Evolutionary conservation across 2,329 filamentous ascomycete species (phyloP).

Genomic region (Tolypocladium album): DNA sequence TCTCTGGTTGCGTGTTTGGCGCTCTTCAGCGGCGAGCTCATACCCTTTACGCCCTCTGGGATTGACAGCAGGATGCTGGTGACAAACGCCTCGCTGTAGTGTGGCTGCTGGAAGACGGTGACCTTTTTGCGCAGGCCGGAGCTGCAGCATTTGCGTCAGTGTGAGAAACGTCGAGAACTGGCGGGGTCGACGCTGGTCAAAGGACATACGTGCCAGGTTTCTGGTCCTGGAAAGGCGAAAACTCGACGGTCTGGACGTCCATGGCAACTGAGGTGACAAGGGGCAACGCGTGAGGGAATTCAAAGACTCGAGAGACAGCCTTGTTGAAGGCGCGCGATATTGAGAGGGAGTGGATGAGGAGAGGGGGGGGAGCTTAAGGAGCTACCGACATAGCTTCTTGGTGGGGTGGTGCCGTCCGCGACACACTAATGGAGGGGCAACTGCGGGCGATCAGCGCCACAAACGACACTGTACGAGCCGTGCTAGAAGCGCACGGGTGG

Average conservation of each 20-base stretch:
- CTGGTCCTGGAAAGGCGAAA: constrained; percentile 86
- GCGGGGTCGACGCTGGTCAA: constrained; percentile 15
- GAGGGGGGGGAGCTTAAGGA: neutral
- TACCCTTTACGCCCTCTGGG: constrained; percentile 79
- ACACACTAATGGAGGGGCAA: neutral
- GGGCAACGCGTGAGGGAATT: no score
- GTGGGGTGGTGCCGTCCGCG: neutral
- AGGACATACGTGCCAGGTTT: constrained; percentile 93
- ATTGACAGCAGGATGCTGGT: constrained; percentile 92
- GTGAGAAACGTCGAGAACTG: neutral
- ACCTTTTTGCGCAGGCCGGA: constrained; percentile 99
- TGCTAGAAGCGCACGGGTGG: neutral
- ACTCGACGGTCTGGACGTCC: constrained; percentile 64
- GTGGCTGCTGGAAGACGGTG: constrained; percentile 85
- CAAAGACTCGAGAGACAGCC: neutral
- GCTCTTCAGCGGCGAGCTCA: neutral
- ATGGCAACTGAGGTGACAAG: constrained; percentile 34
- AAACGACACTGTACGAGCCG: neutral
- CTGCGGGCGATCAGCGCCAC: neutral
- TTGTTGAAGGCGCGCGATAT: neutral
- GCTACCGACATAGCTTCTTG: neutral
- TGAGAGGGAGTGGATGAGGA: neutral
- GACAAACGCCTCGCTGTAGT: constrained; percentile 96
- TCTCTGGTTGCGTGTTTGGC: neutral
- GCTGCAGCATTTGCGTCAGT: constrained; percentile 33